These are phyloP conservation scores for Cryptosporidium sp. DNA, from an alignment of 169 alveolate genomes.

Conservation along the genomic window DNA sequence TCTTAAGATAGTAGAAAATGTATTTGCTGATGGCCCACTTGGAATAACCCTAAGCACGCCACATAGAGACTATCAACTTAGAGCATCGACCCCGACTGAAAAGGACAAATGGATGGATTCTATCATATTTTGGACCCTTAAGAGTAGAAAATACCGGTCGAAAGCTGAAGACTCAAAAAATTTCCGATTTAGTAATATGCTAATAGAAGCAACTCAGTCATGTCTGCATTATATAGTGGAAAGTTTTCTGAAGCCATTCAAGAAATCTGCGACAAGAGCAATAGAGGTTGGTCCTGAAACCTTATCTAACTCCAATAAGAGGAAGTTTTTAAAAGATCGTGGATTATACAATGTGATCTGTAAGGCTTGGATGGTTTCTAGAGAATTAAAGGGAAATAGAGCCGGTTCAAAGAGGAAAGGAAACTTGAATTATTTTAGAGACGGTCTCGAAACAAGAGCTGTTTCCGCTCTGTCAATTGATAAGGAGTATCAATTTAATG, in stretches of 20 bases:
- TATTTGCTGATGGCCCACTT: conserved; percentile 74
- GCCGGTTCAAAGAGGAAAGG: conserved; percentile 13
- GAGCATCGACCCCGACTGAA: conserved; percentile 69
- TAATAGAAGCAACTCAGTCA: conserved; percentile 68
- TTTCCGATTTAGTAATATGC: conserved; percentile 70
- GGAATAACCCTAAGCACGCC: conserved; percentile 74
- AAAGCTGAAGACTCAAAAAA: conserved; percentile 61
- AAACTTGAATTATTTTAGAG: neutral
- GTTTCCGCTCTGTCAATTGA: neutral
- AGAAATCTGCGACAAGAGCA: conserved; percentile 72
- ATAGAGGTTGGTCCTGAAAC: conserved; percentile 72
- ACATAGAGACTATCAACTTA: conserved; percentile 60
- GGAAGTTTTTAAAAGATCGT: conserved; percentile 59
- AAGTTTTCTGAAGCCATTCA: conserved; percentile 67
- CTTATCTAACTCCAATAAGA: conserved; percentile 56
- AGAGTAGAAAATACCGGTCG: conserved; percentile 56
- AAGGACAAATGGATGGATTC: conserved; percentile 75
- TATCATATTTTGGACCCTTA: conserved; percentile 62
- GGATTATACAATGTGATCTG: conserved; percentile 47
- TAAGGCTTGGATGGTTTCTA: conserved; percentile 68
- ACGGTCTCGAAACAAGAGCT: conserved; percentile 20
- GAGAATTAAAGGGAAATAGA: conserved; percentile 40
- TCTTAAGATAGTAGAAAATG: conserved; percentile 64
- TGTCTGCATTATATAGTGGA: conserved; percentile 65
- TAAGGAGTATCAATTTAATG: neutral